These are phyloP conservation scores for Chytriomyces confervae DNA, from an alignment of 192 early-diverging fungal species.

Conservation along the genomic window DNA sequence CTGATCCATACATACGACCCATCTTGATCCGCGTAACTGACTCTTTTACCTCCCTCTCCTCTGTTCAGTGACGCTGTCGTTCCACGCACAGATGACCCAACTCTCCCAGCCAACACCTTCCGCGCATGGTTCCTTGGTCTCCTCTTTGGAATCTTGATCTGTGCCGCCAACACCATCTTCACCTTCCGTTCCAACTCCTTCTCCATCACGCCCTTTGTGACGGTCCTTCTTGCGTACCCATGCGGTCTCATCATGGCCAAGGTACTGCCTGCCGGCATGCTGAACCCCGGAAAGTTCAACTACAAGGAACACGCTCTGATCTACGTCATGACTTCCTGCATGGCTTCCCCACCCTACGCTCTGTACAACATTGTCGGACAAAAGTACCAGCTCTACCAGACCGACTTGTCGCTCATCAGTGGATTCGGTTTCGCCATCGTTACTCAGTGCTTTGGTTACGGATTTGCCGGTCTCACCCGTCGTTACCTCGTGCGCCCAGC, in stretches of 20 bases:
- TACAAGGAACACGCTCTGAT: slow-evolving; percentile 91
- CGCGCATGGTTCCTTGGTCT: slow-evolving; percentile 58
- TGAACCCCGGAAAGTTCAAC: slow-evolving; percentile 66
- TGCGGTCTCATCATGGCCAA: slow-evolving; percentile 68
- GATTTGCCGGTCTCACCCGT: slow-evolving; percentile 71
- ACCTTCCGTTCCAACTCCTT: slow-evolving; percentile 86
- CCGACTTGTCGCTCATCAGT: slow-evolving; percentile 12
- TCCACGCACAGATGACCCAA: slow-evolving; percentile 51
- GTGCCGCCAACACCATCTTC: slow-evolving; percentile 59
- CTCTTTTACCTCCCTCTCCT: neutral
- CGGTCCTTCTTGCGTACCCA: slow-evolving; percentile 76
- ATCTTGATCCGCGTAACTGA: neutral
- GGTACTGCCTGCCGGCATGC: neutral
- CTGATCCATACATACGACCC: neutral
- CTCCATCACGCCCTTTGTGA: slow-evolving; percentile 71
- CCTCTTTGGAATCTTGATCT: slow-evolving; percentile 38
- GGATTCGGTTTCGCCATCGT: slow-evolving; percentile 59
- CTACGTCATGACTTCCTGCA: slow-evolving; percentile 59
- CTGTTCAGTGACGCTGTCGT: slow-evolving; percentile 58
- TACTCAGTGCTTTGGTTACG: slow-evolving; percentile 67
- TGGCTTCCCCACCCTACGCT: slow-evolving; percentile 49
- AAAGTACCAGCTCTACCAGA: slow-evolving; percentile 17
- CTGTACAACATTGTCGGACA: slow-evolving; percentile 42
- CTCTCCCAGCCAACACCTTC: slow-evolving; percentile 54
- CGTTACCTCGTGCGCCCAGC: slow-evolving; percentile 81